Base-by-base conservation (phyloP, 75 land plant species). In the Sequoia sempervirens region DNA sequence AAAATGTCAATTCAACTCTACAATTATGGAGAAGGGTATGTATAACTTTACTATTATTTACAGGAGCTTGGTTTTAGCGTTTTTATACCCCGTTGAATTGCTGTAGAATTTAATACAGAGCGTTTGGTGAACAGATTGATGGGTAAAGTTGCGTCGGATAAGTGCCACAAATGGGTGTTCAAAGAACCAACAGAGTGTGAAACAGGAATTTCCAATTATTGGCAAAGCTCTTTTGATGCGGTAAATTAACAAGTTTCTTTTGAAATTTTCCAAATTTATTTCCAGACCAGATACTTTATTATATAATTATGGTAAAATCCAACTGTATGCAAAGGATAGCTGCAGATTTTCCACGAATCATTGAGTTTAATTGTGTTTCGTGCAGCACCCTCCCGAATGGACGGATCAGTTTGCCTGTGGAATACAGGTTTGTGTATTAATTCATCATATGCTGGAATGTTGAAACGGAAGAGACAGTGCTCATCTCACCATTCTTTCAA, bases 201-300 rank as follows among this genome's bases (percentile, higher is more conserved):
- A 84, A 89, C 92, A 50, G 95, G 93, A 79, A 86, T 91, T 34
- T 90, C 92, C 80, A 96, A 95, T 86, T 96, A 96, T 87, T 96
- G 98, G 98, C 98, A 96, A 88, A 96, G 98, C 87, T 96, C 98
- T n/a, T 96, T 94, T 87, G 98, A 96, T 91, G 95, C 98, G 83
- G 97, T 95, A 91, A 85, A 87, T 85, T 46, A 32, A 69, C 36
- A 69, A 69, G 32, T 69, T 32, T 32, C 73, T 7, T 6, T 61
- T 18, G 5, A 61, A 23, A 23, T 61, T 23, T 61, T 61, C 8
- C 6, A 7, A 61, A 61, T 61, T 23, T 6, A 61, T 23, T 61
- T 20, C 5, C n/a, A 61, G 66, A 23, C n/a, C 26, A 23, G 23
- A 61, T 23, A 23, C 66, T 61, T 20, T 61, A 23, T 23, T 61